Conservation (phyloP, 202 grass and related monocot genomes). For the Carex sylvatica region DNA sequence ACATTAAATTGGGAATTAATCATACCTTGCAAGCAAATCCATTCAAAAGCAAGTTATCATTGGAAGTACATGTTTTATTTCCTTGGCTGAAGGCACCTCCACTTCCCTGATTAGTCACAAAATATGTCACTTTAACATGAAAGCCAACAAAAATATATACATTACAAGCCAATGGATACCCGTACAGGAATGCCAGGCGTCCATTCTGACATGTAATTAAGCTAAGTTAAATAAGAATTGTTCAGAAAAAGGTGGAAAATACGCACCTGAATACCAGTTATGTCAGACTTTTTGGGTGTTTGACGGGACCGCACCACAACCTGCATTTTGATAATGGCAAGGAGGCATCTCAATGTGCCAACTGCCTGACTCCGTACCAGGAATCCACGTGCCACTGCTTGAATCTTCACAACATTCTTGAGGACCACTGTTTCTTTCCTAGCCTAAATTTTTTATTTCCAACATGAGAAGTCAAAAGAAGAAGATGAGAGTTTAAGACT, state of each 20-base stretch:
- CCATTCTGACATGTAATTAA: conserved; percentile 18
- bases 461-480: conserved; percentile 24
- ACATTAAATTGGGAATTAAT: conserved; percentile 18
- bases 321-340: conserved; percentile 89
- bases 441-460: conserved; percentile 41
- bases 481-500: conserved; percentile 19
- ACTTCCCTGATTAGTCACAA: conserved; percentile 9
- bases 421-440: conserved; percentile 47
- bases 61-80: conserved; percentile 41
- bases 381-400: conserved; percentile 77
- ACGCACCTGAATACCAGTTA: background rate
- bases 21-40: conserved; percentile 81
- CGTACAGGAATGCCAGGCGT: background rate
- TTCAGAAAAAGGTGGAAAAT: conserved; percentile 6
- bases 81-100: conserved; percentile 32
- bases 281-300: conserved; percentile 34
- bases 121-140: conserved; percentile 12
- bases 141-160: conserved; percentile 7
- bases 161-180: background rate
- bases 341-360: conserved; percentile 71
- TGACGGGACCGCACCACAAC: conserved; percentile 55
- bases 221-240: background rate
- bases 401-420: conserved; percentile 72
- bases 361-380: conserved; percentile 69
- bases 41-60: conserved; percentile 65